Evolutionary conservation across 1,284 basidiomycete genomes (phyloP).

Genomic region (Pseudozyma sp.): DNA sequence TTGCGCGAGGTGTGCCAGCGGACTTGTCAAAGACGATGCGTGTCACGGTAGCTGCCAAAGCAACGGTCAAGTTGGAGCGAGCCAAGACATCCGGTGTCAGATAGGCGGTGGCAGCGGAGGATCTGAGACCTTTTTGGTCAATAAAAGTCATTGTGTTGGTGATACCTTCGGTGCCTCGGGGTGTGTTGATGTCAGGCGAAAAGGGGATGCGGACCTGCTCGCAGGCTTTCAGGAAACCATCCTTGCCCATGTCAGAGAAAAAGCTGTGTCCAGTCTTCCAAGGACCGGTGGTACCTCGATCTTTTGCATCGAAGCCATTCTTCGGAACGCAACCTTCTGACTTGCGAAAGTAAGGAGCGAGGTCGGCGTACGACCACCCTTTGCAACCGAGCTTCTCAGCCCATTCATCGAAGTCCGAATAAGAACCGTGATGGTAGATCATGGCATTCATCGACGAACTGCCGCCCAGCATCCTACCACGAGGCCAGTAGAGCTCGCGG

Average conservation of each 20-base stretch:
- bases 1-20: too few relatives aligned
- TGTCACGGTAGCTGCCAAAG: too few relatives aligned
- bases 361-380: conserved; percentile 24
- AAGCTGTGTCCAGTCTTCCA: neutral
- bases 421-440: conserved; percentile 39
- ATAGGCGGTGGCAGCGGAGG: conserved; percentile 37
- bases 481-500: conserved; percentile 22
- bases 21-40: too few relatives aligned
- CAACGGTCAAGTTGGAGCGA: conserved; percentile 1
- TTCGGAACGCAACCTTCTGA: conserved; percentile 18
- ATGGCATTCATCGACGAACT: conserved; percentile 70
- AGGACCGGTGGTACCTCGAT: too few relatives aligned
- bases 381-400: conserved; percentile 22
- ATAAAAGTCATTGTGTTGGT: conserved; percentile 14
- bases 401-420: conserved; percentile 29
- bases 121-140: conserved; percentile 24
- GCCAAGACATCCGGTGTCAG: conserved; percentile 3
- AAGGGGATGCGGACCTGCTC: neutral
- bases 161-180: conserved; percentile 16
- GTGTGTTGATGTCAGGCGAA: conserved; percentile 30
- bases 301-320: too few relatives aligned
- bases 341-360: conserved; percentile 22
- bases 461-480: conserved; percentile 62
- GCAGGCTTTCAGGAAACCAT: too few relatives aligned
- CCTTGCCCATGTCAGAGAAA: conserved; percentile 1